These are phyloP conservation scores for Kitagawia praeruptora DNA, from an alignment of 129 eudicot genomes.

Conservation along the genomic window DNA sequence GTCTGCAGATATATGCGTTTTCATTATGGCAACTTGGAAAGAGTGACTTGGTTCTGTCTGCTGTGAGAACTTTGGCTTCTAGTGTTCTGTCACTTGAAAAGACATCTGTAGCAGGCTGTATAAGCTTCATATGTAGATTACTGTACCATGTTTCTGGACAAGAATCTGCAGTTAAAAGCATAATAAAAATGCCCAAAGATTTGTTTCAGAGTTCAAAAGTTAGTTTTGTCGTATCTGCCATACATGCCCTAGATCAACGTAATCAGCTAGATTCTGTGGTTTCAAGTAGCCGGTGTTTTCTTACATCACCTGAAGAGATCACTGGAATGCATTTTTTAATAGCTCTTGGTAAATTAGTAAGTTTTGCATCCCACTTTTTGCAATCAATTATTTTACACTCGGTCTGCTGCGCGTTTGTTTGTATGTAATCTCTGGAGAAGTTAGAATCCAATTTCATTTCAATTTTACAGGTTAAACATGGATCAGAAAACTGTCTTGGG, in stretches of 20 bases:
- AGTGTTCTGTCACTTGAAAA: slow-evolving; percentile 51
- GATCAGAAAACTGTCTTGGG: slow-evolving; percentile 35
- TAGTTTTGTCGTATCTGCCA: slow-evolving; percentile 74
- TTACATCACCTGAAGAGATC: slow-evolving; percentile 53
- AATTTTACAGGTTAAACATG: slow-evolving; percentile 54
- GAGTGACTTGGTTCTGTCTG: slow-evolving; percentile 58
- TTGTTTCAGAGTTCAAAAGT: slow-evolving; percentile 68
- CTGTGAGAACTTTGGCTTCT: slow-evolving; percentile 54
- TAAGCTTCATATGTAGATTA: slow-evolving; percentile 65
- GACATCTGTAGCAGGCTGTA: slow-evolving; percentile 39
- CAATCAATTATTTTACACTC: not conserved
- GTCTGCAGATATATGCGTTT: slow-evolving; percentile 75
- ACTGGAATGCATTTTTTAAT: slow-evolving; percentile 63
- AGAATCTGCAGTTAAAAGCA: slow-evolving; percentile 50
- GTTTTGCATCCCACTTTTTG: slow-evolving; percentile 16
- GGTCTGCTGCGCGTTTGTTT: not conserved
- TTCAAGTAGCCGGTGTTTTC: slow-evolving; percentile 59
- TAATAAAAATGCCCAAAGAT: slow-evolving; percentile 72
- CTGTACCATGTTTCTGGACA: slow-evolving; percentile 58
- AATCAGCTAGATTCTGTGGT: slow-evolving; percentile 72
- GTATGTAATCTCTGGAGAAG: slow-evolving; percentile 15
- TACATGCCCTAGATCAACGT: slow-evolving; percentile 63
- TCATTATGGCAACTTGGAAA: slow-evolving; percentile 73
- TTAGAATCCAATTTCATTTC: slow-evolving; percentile 2
- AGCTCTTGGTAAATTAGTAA: slow-evolving; percentile 74